These are phyloP conservation scores for Mortierella hygrophila DNA, from an alignment of 192 early-diverging fungal species.

Conservation along the genomic window DNA sequence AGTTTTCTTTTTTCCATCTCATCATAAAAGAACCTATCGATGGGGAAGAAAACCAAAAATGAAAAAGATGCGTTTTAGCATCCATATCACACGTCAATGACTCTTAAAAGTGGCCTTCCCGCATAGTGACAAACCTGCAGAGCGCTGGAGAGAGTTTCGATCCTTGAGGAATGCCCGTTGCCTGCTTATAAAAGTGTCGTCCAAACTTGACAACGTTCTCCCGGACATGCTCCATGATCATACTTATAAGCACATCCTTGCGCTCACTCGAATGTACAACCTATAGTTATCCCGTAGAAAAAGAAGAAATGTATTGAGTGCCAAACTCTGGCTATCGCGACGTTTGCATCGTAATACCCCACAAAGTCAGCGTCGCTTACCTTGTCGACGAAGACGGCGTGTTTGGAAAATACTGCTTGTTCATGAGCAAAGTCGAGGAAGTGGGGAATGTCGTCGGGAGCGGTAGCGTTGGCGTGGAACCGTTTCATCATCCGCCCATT, in stretches of 20 bases:
- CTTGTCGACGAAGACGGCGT: conserved; percentile 80
- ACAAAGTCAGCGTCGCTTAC: not conserved
- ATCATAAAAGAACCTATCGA: conserved; percentile 78
- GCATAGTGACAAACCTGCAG: conserved; percentile 73
- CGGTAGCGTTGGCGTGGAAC: conserved; percentile 26
- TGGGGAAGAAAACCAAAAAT: not conserved
- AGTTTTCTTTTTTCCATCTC: conserved; percentile 76
- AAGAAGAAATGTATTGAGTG: not conserved
- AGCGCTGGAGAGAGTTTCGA: conserved; percentile 87
- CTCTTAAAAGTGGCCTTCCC: too few relatives aligned
- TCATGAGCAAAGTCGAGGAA: conserved; percentile 57
- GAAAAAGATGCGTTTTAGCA: not conserved
- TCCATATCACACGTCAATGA: conserved; percentile 1
- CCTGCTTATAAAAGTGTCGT: conserved; percentile 73
- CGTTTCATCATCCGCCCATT: conserved; percentile 38
- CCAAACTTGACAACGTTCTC: conserved; percentile 78
- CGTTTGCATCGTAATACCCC: not conserved
- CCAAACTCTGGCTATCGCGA: not conserved
- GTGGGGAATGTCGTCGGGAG: conserved; percentile 1
- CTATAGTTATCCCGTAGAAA: conserved; percentile 20
- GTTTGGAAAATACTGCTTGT: conserved; percentile 62
- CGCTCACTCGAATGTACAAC: conserved; percentile 69
- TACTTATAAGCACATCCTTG: conserved; percentile 56
- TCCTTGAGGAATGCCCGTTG: conserved; percentile 91
- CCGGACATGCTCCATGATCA: conserved; percentile 74